Percentiles rank a stretch among this genome's conserved stretches.
phyloP scores from a whole-genome alignment of 352 stramenopile genomes.

The Phytophthora boehmeriae region DNA sequence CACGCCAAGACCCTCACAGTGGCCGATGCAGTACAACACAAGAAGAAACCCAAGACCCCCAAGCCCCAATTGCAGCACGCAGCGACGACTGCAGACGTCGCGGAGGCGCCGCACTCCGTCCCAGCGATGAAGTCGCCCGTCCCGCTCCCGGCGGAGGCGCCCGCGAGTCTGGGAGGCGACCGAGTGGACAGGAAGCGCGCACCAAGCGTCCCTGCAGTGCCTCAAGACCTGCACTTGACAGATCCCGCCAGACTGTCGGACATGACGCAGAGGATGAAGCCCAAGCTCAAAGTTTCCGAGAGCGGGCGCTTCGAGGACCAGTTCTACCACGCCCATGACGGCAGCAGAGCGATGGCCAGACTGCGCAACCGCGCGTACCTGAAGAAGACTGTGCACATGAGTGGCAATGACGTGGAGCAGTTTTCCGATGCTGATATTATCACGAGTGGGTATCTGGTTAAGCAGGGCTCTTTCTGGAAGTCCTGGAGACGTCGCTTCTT shows the following conservation, averaged over 20 bases:
- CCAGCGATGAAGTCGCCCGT: conserved; percentile 8
- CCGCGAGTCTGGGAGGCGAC: background rate
- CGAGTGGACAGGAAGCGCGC: conserved; percentile 12
- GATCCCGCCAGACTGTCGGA: conserved; percentile 27
- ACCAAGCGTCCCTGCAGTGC: conserved; percentile 13
- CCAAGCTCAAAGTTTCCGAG: conserved; percentile 79
- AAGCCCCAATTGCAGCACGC: background rate
- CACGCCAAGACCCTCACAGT: conserved; percentile 25
- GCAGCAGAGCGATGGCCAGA: conserved; percentile 78
- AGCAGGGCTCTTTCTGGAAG: conserved; percentile 90
- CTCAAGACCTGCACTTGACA: conserved; percentile 23
- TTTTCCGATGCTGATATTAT: conserved; percentile 88
- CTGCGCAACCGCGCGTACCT: conserved; percentile 79
- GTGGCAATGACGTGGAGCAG: conserved; percentile 80
- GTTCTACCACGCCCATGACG: conserved; percentile 85
- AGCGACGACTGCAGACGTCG: background rate
- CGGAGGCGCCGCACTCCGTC: conserved; percentile 9
- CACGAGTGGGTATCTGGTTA: conserved; percentile 78
- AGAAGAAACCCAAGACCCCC: conserved; percentile 3
- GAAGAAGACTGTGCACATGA: conserved; percentile 78
- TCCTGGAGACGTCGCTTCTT: conserved; percentile 86
- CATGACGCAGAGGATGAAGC: conserved; percentile 46
- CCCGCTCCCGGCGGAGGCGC: conserved; percentile 11
- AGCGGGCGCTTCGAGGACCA: conserved; percentile 87
- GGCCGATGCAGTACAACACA: conserved; percentile 17